Percentiles rank a stretch among this genome's conserved stretches.
phyloP scores from a whole-genome alignment of 345 rosid species.

The Sapria himalayana region DNA sequence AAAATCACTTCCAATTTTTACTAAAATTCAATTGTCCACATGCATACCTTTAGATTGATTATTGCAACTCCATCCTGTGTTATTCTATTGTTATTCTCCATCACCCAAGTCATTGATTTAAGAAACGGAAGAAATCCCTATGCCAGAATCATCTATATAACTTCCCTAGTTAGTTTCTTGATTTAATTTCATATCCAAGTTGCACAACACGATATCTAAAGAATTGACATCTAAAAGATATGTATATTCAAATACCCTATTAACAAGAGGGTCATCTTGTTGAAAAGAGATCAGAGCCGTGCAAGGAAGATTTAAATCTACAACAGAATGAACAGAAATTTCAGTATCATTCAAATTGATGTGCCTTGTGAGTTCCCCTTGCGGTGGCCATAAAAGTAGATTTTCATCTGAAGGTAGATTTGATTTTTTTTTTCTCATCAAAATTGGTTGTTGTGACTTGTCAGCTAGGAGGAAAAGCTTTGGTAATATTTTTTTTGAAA shows the following conservation, averaged over 20 bases:
- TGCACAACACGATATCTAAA: too few relatives aligned
- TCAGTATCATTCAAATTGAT: conserved; percentile 33
- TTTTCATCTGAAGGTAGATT: conserved; percentile 16
- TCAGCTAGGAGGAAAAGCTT: conserved; percentile 16
- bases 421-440: conserved; percentile 24
- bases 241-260: conserved; percentile 15
- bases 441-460: conserved; percentile 19
- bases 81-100: conserved; percentile 26
- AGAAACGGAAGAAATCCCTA: conserved; percentile 48
- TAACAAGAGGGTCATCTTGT: conserved; percentile 18
- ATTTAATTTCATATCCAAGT: too few relatives aligned
- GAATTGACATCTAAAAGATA: background rate
- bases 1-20: too few relatives aligned
- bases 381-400: conserved; percentile 44
- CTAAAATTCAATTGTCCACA: too few relatives aligned
- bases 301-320: conserved; percentile 41
- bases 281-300: conserved; percentile 27
- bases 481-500: conserved; percentile 28
- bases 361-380: conserved; percentile 18
- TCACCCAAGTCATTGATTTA: conserved; percentile 51
- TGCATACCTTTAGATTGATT: conserved; percentile 34
- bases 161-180: too few relatives aligned
- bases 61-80: conserved; percentile 30
- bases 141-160: conserved; percentile 4
- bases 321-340: conserved; percentile 19